phyloP scores from a whole-genome alignment of 2,329 filamentous ascomycete species.

The Epichloe glyceriae region DNA sequence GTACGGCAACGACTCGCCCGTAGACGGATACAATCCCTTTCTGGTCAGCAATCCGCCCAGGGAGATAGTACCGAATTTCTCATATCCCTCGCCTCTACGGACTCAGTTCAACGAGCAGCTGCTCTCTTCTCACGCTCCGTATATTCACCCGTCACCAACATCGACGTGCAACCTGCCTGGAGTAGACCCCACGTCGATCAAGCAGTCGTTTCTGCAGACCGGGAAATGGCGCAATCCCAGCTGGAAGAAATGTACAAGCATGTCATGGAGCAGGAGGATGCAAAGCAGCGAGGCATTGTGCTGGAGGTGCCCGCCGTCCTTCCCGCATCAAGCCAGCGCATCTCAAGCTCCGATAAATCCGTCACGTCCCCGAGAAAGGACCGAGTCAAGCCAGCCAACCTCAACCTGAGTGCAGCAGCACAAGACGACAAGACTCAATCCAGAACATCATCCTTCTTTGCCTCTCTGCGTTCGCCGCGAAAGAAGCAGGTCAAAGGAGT shows the following conservation, averaged over 20 bases:
- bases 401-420: constrained; percentile 31
- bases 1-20: constrained; percentile 12
- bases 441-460: constrained; percentile 45
- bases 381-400: constrained; percentile 34
- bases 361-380: constrained; percentile 27
- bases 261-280: constrained; percentile 78
- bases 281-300: constrained; percentile 42
- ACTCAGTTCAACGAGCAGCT: constrained; percentile 15
- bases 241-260: constrained; percentile 85
- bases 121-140: constrained; percentile 18
- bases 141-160: constrained; percentile 33
- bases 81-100: constrained; percentile 33
- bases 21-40: neutral
- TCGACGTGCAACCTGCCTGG: constrained; percentile 38
- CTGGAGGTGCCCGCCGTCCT: constrained; percentile 30
- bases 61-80: constrained; percentile 31
- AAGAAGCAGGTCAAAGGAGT: constrained; percentile 39
- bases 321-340: constrained; percentile 15
- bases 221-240: constrained; percentile 62
- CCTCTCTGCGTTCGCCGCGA: constrained; percentile 47
- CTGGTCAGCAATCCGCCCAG: neutral
- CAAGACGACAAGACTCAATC: constrained; percentile 40
- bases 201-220: constrained; percentile 60
- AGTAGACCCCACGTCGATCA: constrained; percentile 65
- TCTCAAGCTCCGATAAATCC: constrained; percentile 15